These are phyloP conservation scores for Immersiporthe knoxdaviesiana DNA, from an alignment of 2,329 filamentous ascomycete species.

Conservation along the genomic window DNA sequence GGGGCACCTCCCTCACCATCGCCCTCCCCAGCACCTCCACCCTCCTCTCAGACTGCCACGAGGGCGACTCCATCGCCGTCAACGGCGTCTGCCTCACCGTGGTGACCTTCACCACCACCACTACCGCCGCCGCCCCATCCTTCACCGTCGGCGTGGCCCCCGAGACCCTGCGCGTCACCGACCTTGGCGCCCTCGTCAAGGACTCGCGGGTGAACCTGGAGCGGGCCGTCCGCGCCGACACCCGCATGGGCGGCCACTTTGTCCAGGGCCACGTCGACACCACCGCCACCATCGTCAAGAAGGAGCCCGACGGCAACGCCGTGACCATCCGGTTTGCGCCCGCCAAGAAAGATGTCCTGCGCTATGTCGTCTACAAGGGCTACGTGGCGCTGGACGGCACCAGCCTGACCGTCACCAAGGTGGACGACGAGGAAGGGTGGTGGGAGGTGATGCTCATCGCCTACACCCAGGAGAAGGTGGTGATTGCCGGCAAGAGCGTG, in stretches of 20 bases:
- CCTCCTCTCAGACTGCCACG: slow-evolving; percentile 81
- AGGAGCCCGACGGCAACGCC: slow-evolving; percentile 85
- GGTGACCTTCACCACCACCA: slow-evolving; percentile 55
- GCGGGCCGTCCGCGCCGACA: slow-evolving; percentile 85
- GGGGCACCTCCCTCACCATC: slow-evolving; percentile 90
- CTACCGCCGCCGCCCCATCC: slow-evolving; percentile 40
- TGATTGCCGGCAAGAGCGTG: slow-evolving; percentile 75
- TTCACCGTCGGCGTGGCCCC: slow-evolving; percentile 96
- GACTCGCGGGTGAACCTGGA: slow-evolving; percentile 85
- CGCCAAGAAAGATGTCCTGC: slow-evolving; percentile 67
- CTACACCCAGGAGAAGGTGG: slow-evolving; percentile 92
- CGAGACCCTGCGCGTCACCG: slow-evolving; percentile 93
- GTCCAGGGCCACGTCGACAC: slow-evolving; percentile 98
- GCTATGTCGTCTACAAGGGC: slow-evolving; percentile 94
- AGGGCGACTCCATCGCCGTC: slow-evolving; percentile 92
- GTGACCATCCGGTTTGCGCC: slow-evolving; percentile 84
- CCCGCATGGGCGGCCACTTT: slow-evolving; percentile 97
- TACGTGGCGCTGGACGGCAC: slow-evolving; percentile 94
- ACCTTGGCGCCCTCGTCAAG: slow-evolving; percentile 75
- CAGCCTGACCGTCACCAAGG: slow-evolving; percentile 87
- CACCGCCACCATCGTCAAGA: slow-evolving; percentile 72
- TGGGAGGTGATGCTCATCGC: slow-evolving; percentile 98
- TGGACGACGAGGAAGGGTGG: slow-evolving; percentile 77
- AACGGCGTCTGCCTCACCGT: slow-evolving; percentile 97
- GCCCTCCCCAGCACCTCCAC: slow-evolving; percentile 64